phyloP scores from a whole-genome alignment of 495 filamentous ascomycete species.

The Hamigera avellanea region DNA sequence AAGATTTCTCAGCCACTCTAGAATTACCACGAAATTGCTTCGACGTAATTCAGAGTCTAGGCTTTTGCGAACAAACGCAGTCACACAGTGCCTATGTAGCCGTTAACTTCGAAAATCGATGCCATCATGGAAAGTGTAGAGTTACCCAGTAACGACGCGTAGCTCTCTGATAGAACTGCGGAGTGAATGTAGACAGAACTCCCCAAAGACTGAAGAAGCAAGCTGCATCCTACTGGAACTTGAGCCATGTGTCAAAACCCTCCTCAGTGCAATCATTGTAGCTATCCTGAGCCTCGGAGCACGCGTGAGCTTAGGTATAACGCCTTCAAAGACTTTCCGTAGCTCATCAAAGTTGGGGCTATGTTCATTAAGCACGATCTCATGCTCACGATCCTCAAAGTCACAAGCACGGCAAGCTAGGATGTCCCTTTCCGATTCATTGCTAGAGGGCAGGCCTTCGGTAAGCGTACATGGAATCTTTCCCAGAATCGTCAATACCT shows the following conservation, averaged over 20 bases:
- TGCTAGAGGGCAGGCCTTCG: slow-evolving; percentile 11
- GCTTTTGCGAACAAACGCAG: slow-evolving; percentile 48
- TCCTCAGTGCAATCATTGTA: slow-evolving; percentile 60
- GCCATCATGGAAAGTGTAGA: slow-evolving; percentile 1
- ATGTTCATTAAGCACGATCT: slow-evolving; percentile 11
- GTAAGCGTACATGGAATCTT: slow-evolving; percentile 33
- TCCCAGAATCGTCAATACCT: slow-evolving; percentile 23
- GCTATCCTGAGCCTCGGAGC: slow-evolving; percentile 52
- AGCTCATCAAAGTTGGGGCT: slow-evolving; percentile 28
- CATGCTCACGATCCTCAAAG: slow-evolving; percentile 9
- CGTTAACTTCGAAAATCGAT: slow-evolving; percentile 15
- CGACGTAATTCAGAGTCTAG: slow-evolving; percentile 33
- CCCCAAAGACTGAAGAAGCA: slow-evolving; percentile 50
- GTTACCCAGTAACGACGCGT: slow-evolving; percentile 64
- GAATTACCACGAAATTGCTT: slow-evolving; percentile 53
- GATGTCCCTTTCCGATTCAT: slow-evolving; percentile 9
- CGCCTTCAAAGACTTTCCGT: slow-evolving; percentile 39
- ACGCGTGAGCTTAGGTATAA: slow-evolving; percentile 48
- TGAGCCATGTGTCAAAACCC: slow-evolving; percentile 52
- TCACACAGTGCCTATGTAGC: slow-evolving; percentile 44
- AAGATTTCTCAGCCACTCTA: slow-evolving; percentile 58
- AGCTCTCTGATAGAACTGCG: slow-evolving; percentile 78
- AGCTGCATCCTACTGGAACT: slow-evolving; percentile 50
- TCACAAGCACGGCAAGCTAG: slow-evolving; percentile 28
- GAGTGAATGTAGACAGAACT: slow-evolving; percentile 71